These are phyloP conservation scores for Aspergillus eucalypticola DNA, from an alignment of 2,329 filamentous ascomycete species.

Conservation along the genomic window DNA sequence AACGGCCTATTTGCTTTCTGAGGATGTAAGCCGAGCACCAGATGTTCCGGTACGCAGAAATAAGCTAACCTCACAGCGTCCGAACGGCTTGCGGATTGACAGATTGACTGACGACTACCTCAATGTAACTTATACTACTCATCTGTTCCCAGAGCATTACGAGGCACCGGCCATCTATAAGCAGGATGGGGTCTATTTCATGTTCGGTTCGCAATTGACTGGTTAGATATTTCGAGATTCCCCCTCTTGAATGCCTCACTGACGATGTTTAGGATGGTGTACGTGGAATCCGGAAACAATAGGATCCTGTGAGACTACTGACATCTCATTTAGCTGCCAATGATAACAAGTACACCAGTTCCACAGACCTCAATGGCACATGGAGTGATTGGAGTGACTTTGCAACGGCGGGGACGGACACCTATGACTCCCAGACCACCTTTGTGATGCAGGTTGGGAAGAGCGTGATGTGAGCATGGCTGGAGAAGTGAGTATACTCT, in stretches of 20 bases:
- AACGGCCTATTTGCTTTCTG: constrained; percentile 61
- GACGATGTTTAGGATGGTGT: constrained; percentile 15
- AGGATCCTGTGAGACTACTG: neutral
- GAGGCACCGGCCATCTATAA: constrained; percentile 67
- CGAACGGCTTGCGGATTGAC: constrained; percentile 19
- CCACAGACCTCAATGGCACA: constrained; percentile 56
- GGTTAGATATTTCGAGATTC: neutral
- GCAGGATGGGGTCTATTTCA: constrained; percentile 61
- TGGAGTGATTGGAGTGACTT: constrained; percentile 65
- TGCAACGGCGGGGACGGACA: constrained; percentile 55
- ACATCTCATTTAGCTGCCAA: constrained; percentile 2
- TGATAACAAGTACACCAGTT: constrained; percentile 64
- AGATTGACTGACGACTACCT: constrained; percentile 55
- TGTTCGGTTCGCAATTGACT: constrained; percentile 62
- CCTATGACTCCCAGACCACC: constrained; percentile 62
- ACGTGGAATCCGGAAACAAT: neutral
- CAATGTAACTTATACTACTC: constrained; percentile 51
- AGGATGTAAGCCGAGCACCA: constrained; percentile 53
- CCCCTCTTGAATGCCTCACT: neutral
- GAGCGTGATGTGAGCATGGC: constrained; percentile 33
- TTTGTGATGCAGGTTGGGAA: constrained; percentile 53
- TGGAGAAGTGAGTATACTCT: neutral
- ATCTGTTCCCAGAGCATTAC: constrained; percentile 54
- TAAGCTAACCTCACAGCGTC: constrained; percentile 10
- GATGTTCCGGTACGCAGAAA: too few species aligned